Base-by-base conservation (phyloP, 139 green algal species). In the Coccomyxa sp. region DNA sequence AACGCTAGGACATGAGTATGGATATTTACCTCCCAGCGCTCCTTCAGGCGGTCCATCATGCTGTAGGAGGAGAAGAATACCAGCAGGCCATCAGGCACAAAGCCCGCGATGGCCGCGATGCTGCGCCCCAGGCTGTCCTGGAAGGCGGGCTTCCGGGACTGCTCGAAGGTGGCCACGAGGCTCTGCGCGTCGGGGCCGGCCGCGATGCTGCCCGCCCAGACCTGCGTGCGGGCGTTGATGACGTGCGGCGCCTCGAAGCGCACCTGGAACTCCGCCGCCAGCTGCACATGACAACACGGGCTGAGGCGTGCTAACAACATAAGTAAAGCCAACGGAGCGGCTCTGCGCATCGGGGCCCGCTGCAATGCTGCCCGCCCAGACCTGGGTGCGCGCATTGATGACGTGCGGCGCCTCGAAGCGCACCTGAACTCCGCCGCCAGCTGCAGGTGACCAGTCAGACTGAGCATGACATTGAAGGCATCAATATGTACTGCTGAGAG, bases 21-120 rank as follows among this genome's bases (percentile, higher is more conserved):
- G 44, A 12, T 12, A 58, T 29, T 31, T 8, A 94, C 90, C 89
- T 95, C 88, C 94, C 94, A 97, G 6, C 93, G 73, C 35, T 58
- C 34, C 9, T 58, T 74, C 8, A 98, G 87, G 35, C 86, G 89
- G 70, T 98, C 91, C 77, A 98, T 76, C 68, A 96, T 81, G 41
- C 78, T 76, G 87, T 98, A 99, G 78, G 82, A 93, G 36, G 96
- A 88, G 38, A 98, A 75, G 86, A 99, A 99, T 34, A 98, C 78
- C 70, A 99, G 91, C 76, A 99, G 80, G 33, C 95, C 95, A 78
- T 95, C 92, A 24, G 95, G 95, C 39, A 98, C 86, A 2, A 83
- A 73, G 39, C 74, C 44, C 27, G 64, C 84, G 27, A 85, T 78
- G 35, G 82, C 37, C 78, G 94, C 64, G 68, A 98, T 39, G 22